Evolutionary conservation across 371 early-diverging fungal genomes (phyloP).

Genomic region (Umbelopsis sp.): DNA sequence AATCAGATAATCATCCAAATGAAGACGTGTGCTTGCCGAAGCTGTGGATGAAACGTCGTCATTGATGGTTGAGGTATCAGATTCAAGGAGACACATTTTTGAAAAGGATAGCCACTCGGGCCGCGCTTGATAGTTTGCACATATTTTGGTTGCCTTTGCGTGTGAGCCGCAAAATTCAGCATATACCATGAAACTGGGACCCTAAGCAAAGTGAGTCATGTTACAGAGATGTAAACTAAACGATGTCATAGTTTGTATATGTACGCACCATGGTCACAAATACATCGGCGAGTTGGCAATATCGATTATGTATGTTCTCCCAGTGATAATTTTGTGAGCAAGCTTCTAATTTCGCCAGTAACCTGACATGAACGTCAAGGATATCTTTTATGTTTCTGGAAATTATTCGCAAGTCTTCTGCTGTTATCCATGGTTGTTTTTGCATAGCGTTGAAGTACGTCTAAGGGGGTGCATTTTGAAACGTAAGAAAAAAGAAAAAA

Average conservation of each 20-base stretch:
- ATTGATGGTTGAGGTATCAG: constrained; percentile 13
- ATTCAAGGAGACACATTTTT: constrained; percentile 31
- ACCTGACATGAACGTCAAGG: constrained; percentile 36
- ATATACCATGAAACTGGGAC: constrained; percentile 39
- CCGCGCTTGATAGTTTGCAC: constrained; percentile 40
- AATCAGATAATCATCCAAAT: constrained; percentile 54
- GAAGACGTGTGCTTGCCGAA: constrained; percentile 32
- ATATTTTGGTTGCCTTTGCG: constrained; percentile 39
- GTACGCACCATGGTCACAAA: constrained; percentile 45
- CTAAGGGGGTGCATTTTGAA: constrained; percentile 23
- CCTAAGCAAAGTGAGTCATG: constrained; percentile 22
- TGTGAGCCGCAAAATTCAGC: constrained; percentile 48
- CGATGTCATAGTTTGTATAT: not conserved
- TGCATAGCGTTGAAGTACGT: constrained; percentile 35
- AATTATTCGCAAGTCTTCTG: constrained; percentile 36
- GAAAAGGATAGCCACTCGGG: constrained; percentile 48
- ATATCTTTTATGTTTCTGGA: constrained; percentile 43
- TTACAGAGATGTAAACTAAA: not conserved
- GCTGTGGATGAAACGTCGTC: constrained; percentile 15
- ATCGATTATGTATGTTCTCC: constrained; percentile 12
- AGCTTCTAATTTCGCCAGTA: constrained; percentile 29
- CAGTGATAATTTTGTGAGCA: constrained; percentile 4
- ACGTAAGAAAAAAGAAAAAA: not conserved
- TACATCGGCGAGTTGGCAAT: constrained; percentile 33
- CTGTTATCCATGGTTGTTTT: constrained; percentile 41